These are phyloP conservation scores for Gossypium stocksii DNA, from an alignment of 345 rosid genomes.

Conservation along the genomic window DNA sequence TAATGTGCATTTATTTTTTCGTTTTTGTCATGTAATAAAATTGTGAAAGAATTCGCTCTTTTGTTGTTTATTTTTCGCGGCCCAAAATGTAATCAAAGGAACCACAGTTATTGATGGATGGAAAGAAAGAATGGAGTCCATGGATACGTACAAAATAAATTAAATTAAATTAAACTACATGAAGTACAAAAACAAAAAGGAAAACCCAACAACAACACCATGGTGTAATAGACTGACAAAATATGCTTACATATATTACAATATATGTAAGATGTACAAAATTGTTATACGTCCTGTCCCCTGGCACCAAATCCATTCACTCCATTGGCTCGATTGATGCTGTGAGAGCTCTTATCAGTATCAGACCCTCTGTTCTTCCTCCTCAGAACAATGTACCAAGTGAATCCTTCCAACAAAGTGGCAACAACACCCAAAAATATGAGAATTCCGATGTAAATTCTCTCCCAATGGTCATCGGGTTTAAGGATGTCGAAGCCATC, in stretches of 20 bases:
- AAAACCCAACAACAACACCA: background rate
- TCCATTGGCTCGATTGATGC: conserved; percentile 36
- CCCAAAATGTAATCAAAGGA: too few relatives aligned
- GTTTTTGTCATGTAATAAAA: too few relatives aligned
- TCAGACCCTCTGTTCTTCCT: conserved; percentile 41
- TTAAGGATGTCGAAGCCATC: conserved; percentile 64
- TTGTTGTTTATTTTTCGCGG: too few relatives aligned
- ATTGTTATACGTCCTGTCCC: conserved; percentile 27
- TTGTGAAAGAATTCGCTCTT: too few relatives aligned
- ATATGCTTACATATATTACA: background rate
- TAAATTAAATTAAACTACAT: too few relatives aligned
- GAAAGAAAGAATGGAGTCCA: too few relatives aligned
- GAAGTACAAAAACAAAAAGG: background rate
- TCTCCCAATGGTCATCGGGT: conserved; percentile 55
- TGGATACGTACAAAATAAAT: too few relatives aligned
- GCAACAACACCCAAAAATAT: conserved; percentile 48
- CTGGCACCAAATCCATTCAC: conserved; percentile 26
- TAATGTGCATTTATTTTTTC: too few relatives aligned
- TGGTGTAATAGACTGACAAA: background rate
- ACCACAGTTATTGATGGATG: too few relatives aligned
- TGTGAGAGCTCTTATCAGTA: conserved; percentile 33
- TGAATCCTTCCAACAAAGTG: conserved; percentile 50
- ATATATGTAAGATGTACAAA: background rate
- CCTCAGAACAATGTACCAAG: conserved; percentile 67
- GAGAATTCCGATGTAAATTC: conserved; percentile 47